These are phyloP conservation scores for Noccaea caerulescens DNA, from an alignment of 345 rosid genomes.

Conservation along the genomic window DNA sequence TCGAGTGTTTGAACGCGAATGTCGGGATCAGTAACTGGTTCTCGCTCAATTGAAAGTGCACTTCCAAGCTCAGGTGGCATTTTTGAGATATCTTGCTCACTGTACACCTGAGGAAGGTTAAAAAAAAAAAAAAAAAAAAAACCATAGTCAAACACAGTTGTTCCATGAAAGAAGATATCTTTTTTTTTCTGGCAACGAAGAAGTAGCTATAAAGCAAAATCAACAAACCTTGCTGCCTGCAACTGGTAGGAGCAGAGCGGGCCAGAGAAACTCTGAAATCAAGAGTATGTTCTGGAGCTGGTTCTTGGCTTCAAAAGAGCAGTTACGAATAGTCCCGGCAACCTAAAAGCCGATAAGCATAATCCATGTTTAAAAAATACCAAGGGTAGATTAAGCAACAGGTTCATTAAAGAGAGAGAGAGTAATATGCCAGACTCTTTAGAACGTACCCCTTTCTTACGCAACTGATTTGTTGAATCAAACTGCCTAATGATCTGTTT, in stretches of 20 bases:
- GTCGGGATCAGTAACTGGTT: slow-evolving; percentile 77
- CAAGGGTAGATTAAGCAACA: neutral
- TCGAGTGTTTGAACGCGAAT: slow-evolving; percentile 81
- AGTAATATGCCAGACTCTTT: slow-evolving; percentile 14
- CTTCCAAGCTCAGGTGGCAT: slow-evolving; percentile 90
- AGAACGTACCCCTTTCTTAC: slow-evolving; percentile 83
- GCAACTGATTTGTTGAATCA: slow-evolving; percentile 66
- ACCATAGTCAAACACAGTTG: neutral
- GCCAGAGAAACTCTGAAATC: slow-evolving; percentile 92
- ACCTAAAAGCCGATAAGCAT: slow-evolving; percentile 52
- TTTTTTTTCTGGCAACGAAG: neutral
- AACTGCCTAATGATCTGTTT: slow-evolving; percentile 86
- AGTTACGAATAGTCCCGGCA: slow-evolving; percentile 81
- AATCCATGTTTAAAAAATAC: neutral
- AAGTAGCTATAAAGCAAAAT: slow-evolving; percentile 3
- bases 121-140: neutral
- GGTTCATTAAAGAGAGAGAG: neutral
- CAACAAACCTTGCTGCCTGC: slow-evolving; percentile 77
- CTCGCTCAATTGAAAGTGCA: slow-evolving; percentile 88
- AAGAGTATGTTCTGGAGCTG: slow-evolving; percentile 81
- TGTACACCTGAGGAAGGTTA: slow-evolving; percentile 54
- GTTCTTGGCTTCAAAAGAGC: slow-evolving; percentile 92
- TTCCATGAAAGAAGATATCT: slow-evolving; percentile 2
- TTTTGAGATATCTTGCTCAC: slow-evolving; percentile 66
- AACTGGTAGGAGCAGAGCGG: slow-evolving; percentile 89